Conservation (phyloP, 2,329 filamentous ascomycete species). For the Fusarium liriodendri region DNA sequence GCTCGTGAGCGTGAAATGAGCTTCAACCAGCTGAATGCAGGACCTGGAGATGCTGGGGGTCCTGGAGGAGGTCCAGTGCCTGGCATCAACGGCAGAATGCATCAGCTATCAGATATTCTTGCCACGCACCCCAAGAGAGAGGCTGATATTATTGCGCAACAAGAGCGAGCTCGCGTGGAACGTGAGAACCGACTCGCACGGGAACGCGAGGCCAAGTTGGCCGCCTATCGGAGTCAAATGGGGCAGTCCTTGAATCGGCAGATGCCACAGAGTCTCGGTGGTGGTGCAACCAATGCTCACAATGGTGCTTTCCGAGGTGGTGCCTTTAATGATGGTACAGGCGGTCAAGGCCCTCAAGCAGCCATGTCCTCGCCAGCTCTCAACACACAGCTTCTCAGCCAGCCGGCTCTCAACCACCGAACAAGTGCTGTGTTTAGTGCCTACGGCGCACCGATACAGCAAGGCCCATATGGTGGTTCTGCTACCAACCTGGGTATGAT, state of each 20-base stretch:
- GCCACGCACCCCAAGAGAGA: slow-evolving; percentile 56
- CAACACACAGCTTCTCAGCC: slow-evolving; percentile 40
- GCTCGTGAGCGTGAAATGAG: slow-evolving; percentile 69
- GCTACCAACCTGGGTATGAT: slow-evolving; percentile 35
- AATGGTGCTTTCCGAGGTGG: slow-evolving; percentile 63
- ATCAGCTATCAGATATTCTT: slow-evolving; percentile 69
- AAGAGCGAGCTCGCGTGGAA: slow-evolving; percentile 55
- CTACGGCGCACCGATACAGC: slow-evolving; percentile 44
- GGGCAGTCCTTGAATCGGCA: slow-evolving; percentile 53
- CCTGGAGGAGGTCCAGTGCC: slow-evolving; percentile 14
- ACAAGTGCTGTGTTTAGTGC: slow-evolving; percentile 48
- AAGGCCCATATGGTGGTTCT: slow-evolving; percentile 40
- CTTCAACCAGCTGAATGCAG: slow-evolving; percentile 44
- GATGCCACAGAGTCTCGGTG: slow-evolving; percentile 1
- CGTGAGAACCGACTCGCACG: slow-evolving; percentile 54
- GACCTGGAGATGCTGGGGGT: background rate
- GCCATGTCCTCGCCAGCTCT: slow-evolving; percentile 44
- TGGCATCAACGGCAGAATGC: slow-evolving; percentile 52
- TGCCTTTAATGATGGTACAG: slow-evolving; percentile 65
- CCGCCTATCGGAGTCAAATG: slow-evolving; percentile 61
- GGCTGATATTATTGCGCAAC: slow-evolving; percentile 53
- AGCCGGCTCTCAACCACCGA: slow-evolving; percentile 38
- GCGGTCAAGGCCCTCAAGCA: slow-evolving; percentile 48
- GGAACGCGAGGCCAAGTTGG: slow-evolving; percentile 62
- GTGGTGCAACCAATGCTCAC: slow-evolving; percentile 35